Evolutionary conservation across 2,329 filamentous ascomycete genomes (phyloP), one percentile per base, ranked within the genome.

Genomic region (Monilinia fructicola): DNA sequence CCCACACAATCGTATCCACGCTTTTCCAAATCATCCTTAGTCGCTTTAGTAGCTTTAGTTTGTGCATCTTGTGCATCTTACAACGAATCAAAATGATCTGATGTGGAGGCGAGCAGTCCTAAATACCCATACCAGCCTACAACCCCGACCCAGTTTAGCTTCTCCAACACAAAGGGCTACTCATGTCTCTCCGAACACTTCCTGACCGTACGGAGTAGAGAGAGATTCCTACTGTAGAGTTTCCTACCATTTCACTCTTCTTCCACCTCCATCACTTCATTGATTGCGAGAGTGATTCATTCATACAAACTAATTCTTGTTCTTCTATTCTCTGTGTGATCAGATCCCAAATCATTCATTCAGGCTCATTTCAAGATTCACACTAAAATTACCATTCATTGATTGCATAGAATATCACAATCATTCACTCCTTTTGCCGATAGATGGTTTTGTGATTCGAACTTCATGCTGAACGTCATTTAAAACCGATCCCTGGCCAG

Each of bases 401-500:
- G 42, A 23, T 59, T 31, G 42, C 21, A 28, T 48, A 61, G 9
- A 23, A 35, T 26, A 40, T 54, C 46, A 58, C 35, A 35, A 31
- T 60, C 46, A 60, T 60, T 60, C 55, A 53, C 64, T 54, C 31
- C 53, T 53, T 40, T 40, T 35, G 35, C 35, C 44, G 46, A 46
- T 65, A 53, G 11, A 65, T 60, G 54, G 10, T 16, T 52, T 50
- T 44, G 63, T 60, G 23, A 59, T 65, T 52, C 64, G 35, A 42
- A 65, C 64, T 65, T 65, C 44, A 65, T 65, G 64, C 55, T 60
- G 64, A 65, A 65, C 64, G 12, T 38, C 55, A 60, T 60, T 23
- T 65, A 44, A 53, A 12, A 53, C 11, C 44, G 50, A 60, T 53
- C 38, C 55, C 56, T 59, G 64, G 48, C 54, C 44, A 40, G 38